Evolutionary conservation across 1,284 basidiomycete genomes (phyloP), one percentile per base, ranked within the genome.

Genomic region (Melampsora americana): DNA sequence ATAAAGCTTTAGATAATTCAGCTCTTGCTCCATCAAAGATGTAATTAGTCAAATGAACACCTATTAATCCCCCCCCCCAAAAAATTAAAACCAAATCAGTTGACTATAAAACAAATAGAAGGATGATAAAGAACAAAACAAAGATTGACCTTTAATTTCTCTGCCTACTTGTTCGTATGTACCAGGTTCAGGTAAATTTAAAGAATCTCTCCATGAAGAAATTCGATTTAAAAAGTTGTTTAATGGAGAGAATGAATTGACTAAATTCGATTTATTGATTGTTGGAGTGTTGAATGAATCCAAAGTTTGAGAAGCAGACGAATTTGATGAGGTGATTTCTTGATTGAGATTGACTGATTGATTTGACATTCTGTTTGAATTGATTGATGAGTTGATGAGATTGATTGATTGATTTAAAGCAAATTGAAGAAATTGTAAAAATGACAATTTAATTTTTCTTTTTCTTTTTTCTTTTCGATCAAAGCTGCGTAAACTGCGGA

Each of bases 21-120:
- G 96, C 96, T 80, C 95, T 88, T 26, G 87, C 95, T 79, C 96
- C 96, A 86, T 99, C 96, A 84, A 98, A 99, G 83, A 95, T 89
- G 85, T 91, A 95, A 86, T 97, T 97, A 78, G 90, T 91, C 78
- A 97, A 85, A 83, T 93, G 93, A 23, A 93, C 95, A 78, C 88
- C 93, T 95, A 30, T 48, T 20, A 82, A 26, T 59, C 5, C 14
- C 5, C 16, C 23, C 11, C 11, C 11, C 46, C 46, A 48, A 48
- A 20, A 48, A 11, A 48, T n/a, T 20, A 48, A 48, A 48, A 11
- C 46, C 11, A 48, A 14, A 28, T 56, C 53, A 56, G 53, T 56
- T 3, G 26, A 56, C 7, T 56, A 6, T 56, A 28, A 12, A 9
- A 7, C 20, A 23, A 39, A 9, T 20, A 28, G n/a, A 16, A 56